Conservation (phyloP, 176 grass and related monocot species). For the Zea mays region Zm-B73-REFERENCE-NAM-5.0 NC_050102.1:184820001-184820500, state of each 20-base stretch:
- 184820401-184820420: too few species aligned
- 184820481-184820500: too few species aligned
- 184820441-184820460: too few species aligned
- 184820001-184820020: constrained; percentile 98
- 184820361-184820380: too few species aligned
- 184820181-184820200: background rate
- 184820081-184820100: background rate
- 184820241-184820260: background rate
- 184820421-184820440: too few species aligned
- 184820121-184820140: constrained; percentile 10
- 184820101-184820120: background rate
- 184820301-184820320: background rate
- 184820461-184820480: too few species aligned
- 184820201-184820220: constrained; percentile 2
- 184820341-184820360: too few species aligned
- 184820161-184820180: too few species aligned
- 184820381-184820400: too few species aligned
- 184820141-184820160: background rate
- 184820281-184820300: too few species aligned
- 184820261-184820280: too few species aligned
- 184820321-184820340: too few species aligned
- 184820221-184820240: constrained; percentile 15
- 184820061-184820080: background rate
- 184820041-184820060: constrained; percentile 3
- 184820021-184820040: constrained; percentile 72